A percentile compares a stretch with the other conserved stretches of the same genome.
phyloP scores from a whole-genome alignment of 768 basidiomycete species.

The Rhodotorula kratochvilovae region DNA sequence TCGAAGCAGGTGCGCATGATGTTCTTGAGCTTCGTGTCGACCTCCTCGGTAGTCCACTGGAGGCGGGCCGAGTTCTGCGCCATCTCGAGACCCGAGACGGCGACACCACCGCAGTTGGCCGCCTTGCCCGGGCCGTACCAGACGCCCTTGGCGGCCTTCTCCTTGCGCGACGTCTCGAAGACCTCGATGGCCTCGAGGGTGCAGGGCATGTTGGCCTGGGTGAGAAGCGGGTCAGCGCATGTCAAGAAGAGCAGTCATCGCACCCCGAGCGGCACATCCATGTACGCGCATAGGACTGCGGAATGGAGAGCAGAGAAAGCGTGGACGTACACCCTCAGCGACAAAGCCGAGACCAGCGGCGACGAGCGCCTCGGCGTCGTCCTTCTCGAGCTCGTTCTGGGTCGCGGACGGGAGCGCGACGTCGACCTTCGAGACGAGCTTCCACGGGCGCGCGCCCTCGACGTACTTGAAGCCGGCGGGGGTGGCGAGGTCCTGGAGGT shows the following conservation, averaged over 20 bases:
- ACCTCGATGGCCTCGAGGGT: slow-evolving; percentile 67
- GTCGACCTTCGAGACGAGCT: slow-evolving; percentile 59
- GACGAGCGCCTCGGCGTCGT: slow-evolving; percentile 66
- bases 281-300: too few relatives aligned
- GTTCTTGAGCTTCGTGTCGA: slow-evolving; percentile 63
- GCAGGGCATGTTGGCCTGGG: slow-evolving; percentile 53
- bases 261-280: too few relatives aligned
- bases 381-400: slow-evolving; percentile 65
- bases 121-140: slow-evolving; percentile 74
- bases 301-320: too few relatives aligned
- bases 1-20: slow-evolving; percentile 67
- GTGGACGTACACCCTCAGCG: slow-evolving; percentile 60
- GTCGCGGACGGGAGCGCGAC: slow-evolving; percentile 49
- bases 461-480: slow-evolving; percentile 35
- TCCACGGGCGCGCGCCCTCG: slow-evolving; percentile 60
- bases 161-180: slow-evolving; percentile 61
- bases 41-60: slow-evolving; percentile 60
- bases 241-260: too few relatives aligned
- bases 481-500: slow-evolving; percentile 36
- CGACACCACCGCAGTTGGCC: slow-evolving; percentile 65
- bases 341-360: slow-evolving; percentile 66
- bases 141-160: slow-evolving; percentile 53
- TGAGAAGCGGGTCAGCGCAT: slow-evolving; percentile 3
- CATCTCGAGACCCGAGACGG: slow-evolving; percentile 74
- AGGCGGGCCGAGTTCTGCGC: slow-evolving; percentile 62